Base-by-base conservation (phyloP, 768 basidiomycete genomes). In the Suillus subluteus region DNA sequence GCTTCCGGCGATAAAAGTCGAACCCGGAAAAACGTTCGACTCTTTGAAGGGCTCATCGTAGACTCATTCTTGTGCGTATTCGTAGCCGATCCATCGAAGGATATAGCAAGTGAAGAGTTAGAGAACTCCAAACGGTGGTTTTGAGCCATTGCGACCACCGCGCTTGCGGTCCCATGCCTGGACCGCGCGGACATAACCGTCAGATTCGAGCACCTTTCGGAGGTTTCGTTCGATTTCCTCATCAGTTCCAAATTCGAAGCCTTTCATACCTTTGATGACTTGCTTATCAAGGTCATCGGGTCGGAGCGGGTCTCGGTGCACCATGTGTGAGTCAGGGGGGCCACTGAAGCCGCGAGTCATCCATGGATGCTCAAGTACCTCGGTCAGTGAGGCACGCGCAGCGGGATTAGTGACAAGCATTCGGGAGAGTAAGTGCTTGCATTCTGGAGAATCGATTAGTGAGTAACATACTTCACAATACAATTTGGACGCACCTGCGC, bases 401-500 rank as follows among this genome's bases (percentile, higher is more conserved):
- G 83, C 75, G n/a, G 97, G 97, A 69, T 92, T 95, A 38, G 95
- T 98, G 68, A 99, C 96, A 46, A 99, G 87, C 96, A 99, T 99
- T 26, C 96, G 87, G 4, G 92, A 92, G 15, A 99, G 83, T 3
- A 99, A 81, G 71, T 94, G 89, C 75, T 98, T 98, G 83, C 98
- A 99, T 79, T 99, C 98, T 95, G 73, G 1, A 18, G 23, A 44
- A n/a, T 56, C 26, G 50, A 70, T 70, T 7, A 75, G 70, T 50
- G 44, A 66, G 58, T 58, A 58, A 11, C 15, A 41, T 58, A 46
- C 48, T 16, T 18, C n/a, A 37, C 30, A 56, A 21, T 63, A 64
- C 2, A 30, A 6, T 6, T 62, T 2, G 8, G 38, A 83, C 88
- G 73, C 75, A 95, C 95, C 95, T 69, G 92, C 87, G 71, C 92